A percentile compares a stretch with the other conserved stretches of the same genome.
These are phyloP conservation scores for Lecanosticta acicola DNA, from an alignment of 2,329 filamentous ascomycete genomes.

Conservation along the genomic window DNA sequence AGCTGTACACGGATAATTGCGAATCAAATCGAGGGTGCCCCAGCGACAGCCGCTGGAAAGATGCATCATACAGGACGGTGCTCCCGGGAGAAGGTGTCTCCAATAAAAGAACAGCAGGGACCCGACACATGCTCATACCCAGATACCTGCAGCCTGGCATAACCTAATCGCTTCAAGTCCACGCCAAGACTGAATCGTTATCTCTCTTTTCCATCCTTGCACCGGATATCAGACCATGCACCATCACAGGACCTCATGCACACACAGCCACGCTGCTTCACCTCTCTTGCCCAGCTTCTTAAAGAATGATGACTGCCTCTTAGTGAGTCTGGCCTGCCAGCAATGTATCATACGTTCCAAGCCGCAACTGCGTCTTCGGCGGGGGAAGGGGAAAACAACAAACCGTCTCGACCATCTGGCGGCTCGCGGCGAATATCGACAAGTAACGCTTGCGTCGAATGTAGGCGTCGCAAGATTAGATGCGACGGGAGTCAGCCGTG, in stretches of 20 bases:
- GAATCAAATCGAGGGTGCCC: background rate
- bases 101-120: conserved; percentile 4
- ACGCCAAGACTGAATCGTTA: background rate
- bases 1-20: background rate
- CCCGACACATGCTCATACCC: conserved; percentile 1
- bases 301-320: background rate
- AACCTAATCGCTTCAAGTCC: background rate
- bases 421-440: conserved; percentile 44
- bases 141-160: background rate
- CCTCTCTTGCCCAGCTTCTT: background rate
- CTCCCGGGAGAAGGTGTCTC: conserved; percentile 1
- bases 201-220: background rate
- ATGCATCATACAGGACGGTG: conserved; percentile 1
- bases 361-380: conserved; percentile 29
- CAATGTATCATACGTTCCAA: conserved; percentile 45
- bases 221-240: background rate
- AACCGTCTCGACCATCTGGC: conserved; percentile 30
- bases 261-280: background rate
- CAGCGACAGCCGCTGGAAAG: conserved; percentile 1
- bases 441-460: conserved; percentile 65
- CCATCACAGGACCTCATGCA: background rate
- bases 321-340: background rate
- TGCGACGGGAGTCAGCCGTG: conserved; percentile 79
- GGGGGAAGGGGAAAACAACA: conserved; percentile 33
- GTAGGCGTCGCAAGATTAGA: conserved; percentile 74